Conservation (phyloP, 129 eudicot species). For the Sambucus nigra region DNA sequence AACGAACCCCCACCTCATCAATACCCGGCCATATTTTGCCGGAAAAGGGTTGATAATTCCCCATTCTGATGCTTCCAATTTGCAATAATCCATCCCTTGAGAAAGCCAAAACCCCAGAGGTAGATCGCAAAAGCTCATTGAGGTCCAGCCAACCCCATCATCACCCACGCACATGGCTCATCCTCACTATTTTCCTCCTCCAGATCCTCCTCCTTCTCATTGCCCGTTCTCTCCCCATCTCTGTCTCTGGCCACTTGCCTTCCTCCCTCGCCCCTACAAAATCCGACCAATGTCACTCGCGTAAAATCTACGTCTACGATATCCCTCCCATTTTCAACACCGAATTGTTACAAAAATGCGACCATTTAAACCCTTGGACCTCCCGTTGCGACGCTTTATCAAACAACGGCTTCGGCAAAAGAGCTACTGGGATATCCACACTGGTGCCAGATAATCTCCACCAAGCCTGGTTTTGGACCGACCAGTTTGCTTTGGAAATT, state of each 20-base stretch:
- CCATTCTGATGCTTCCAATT: constrained; percentile 52
- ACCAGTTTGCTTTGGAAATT: constrained; percentile 73
- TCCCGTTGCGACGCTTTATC: constrained; percentile 61
- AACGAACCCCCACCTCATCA: constrained; percentile 6
- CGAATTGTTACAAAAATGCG: constrained; percentile 46
- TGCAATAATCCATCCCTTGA: constrained; percentile 21
- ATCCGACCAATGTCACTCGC: constrained; percentile 29
- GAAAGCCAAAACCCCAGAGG: constrained; percentile 30
- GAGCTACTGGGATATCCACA: constrained; percentile 29
- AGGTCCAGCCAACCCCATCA: constrained; percentile 30
- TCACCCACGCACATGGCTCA: constrained; percentile 64
- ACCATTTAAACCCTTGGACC: constrained; percentile 48
- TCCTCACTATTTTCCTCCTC: constrained; percentile 54
- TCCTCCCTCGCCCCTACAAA: constrained; percentile 2
- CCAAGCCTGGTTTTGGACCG: constrained; percentile 80
- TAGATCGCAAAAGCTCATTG: constrained; percentile 33
- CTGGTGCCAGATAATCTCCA: constrained; percentile 37
- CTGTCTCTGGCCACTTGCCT: constrained; percentile 8
- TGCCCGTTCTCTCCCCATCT: constrained; percentile 36
- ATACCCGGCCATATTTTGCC: constrained; percentile 28
- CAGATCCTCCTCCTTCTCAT: constrained; percentile 59
- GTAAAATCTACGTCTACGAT: constrained; percentile 50
- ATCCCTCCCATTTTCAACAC: constrained; percentile 49
- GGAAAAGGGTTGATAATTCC: constrained; percentile 8
- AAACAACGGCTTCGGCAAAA: constrained; percentile 54